Base-by-base conservation (phyloP, 2,329 filamentous ascomycete species). In the Penicillium nordicum region DNA sequence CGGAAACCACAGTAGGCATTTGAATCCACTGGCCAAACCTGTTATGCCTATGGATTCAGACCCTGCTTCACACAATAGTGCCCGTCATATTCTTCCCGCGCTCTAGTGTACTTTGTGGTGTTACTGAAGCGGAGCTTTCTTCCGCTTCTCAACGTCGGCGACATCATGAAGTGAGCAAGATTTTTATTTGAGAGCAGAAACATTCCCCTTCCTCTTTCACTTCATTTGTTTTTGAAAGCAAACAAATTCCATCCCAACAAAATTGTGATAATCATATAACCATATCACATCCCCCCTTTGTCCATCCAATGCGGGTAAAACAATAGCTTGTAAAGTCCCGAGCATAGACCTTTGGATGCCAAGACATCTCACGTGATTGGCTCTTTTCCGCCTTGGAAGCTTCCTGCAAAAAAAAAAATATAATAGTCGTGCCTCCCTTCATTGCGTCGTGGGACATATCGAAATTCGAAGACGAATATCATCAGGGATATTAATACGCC, bases 321-420 rank as follows among this genome's bases (percentile, higher is more conserved):
- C 40, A 40, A 41, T 36, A 49, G 51, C 36, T 53, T 48, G 44
- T 7, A 38, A 30, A 38, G 25, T 32, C 30, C 40, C n/a, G 12
- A 53, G 46, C 53, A 23, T 38, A 10, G 42, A 52, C 41, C 48
- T 23, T 32, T 32, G 23, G 16, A 5, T 50, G 52, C 52, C 52
- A 55, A 55, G 52, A 50, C 2, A 2, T 6, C 1, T 7, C 53
- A 55, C 53, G 53, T 55, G 53, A 52, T 18, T 18, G 6, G 0
- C 21, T 46, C 40, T 46, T 49, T 45, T 52, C 53, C 53, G 53
- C 53, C 53, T 55, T 55, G 42, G 48, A 46, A 46, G 32, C 23
- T 43, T 55, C 46, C 46, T 55, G 45, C 51, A 41, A 42, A 54
- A 46, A 55, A 55, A 52, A 52, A 52, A 52, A 52, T 40, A 41